Evolutionary conservation across 2,329 filamentous ascomycete species (phyloP).

Genomic region (Phialophora verrucosa): DNA sequence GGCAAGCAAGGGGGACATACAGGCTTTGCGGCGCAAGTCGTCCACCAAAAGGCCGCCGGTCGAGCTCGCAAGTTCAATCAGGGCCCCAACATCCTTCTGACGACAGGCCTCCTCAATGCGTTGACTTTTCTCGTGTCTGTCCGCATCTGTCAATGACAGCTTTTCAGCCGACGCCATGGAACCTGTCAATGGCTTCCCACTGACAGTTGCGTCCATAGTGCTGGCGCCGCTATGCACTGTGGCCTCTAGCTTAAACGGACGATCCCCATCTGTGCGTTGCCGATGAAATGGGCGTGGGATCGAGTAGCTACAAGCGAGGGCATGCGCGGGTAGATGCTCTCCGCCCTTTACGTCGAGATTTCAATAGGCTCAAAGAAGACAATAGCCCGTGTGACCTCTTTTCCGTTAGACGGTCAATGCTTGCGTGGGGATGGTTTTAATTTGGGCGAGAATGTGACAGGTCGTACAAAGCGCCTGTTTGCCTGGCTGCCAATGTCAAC

Average conservation of each 20-base stretch:
- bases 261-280: conserved; percentile 11
- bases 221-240: conserved; percentile 20
- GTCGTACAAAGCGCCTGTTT: conserved; percentile 30
- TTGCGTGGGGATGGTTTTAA: conserved; percentile 34
- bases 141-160: conserved; percentile 15
- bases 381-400: conserved; percentile 17
- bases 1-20: conserved; percentile 60
- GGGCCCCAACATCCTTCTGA: conserved; percentile 60
- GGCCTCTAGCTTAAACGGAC: conserved; percentile 2
- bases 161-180: conserved; percentile 20
- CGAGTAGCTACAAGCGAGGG: conserved; percentile 10
- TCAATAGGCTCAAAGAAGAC: conserved; percentile 25
- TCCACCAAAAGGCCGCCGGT: conserved; percentile 72
- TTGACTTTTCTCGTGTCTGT: conserved; percentile 48
- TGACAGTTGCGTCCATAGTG: conserved; percentile 18
- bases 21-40: conserved; percentile 72
- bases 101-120: conserved; percentile 66
- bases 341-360: conserved; percentile 36
- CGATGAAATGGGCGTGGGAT: neutral
- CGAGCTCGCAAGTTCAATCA: conserved; percentile 66
- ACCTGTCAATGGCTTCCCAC: conserved; percentile 17
- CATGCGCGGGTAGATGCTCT: conserved; percentile 19
- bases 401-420: conserved; percentile 23
- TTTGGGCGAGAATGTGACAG: conserved; percentile 33
- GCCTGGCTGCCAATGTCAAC: conserved; percentile 25